Evolutionary conservation across 2,329 filamentous ascomycete species (phyloP).

Genomic region (Rachicladosporium sp.): DNA sequence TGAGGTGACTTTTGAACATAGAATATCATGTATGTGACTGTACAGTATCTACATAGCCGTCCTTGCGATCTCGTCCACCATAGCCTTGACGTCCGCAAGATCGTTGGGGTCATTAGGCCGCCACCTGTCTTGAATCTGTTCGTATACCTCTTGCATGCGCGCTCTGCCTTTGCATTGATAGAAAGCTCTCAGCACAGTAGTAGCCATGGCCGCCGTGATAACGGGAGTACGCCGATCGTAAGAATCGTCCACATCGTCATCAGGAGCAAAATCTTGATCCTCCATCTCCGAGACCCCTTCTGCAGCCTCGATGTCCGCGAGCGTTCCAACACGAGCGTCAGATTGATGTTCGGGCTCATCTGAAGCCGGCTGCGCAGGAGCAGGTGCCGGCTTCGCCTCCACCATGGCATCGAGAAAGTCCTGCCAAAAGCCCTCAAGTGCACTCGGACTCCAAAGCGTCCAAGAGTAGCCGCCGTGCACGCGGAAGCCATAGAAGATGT

Average conservation of each 20-base stretch:
- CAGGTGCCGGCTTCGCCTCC: too few relatives aligned
- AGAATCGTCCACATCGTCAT: too few relatives aligned
- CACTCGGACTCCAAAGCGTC: conserved; percentile 58
- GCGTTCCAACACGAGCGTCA: too few relatives aligned
- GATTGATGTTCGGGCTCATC: too few relatives aligned
- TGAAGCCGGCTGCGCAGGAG: too few relatives aligned
- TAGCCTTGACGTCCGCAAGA: too few relatives aligned
- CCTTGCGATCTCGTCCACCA: too few relatives aligned
- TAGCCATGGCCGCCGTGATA: conserved; percentile 38
- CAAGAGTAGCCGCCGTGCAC: conserved; percentile 54
- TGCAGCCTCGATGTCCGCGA: conserved; percentile 4
- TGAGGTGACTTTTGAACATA: too few relatives aligned
- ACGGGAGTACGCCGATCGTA: too few relatives aligned
- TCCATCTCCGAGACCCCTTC: conserved; percentile 9
- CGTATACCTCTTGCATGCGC: conserved; percentile 44
- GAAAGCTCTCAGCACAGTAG: conserved; percentile 53
- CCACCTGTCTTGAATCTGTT: conserved; percentile 30
- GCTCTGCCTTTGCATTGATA: conserved; percentile 43
- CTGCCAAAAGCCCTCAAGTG: conserved; percentile 56
- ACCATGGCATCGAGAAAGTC: conserved; percentile 42
- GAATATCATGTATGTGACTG: too few relatives aligned
- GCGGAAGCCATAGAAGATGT: conserved; percentile 72
- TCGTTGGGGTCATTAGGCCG: neutral
- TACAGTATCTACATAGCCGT: too few relatives aligned
- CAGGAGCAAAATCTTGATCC: conserved; percentile 6